phyloP scores from a whole-genome alignment of 225 moss, liverwort and hornwort species.

The Bryoerythrophyllum caledonicum region DNA sequence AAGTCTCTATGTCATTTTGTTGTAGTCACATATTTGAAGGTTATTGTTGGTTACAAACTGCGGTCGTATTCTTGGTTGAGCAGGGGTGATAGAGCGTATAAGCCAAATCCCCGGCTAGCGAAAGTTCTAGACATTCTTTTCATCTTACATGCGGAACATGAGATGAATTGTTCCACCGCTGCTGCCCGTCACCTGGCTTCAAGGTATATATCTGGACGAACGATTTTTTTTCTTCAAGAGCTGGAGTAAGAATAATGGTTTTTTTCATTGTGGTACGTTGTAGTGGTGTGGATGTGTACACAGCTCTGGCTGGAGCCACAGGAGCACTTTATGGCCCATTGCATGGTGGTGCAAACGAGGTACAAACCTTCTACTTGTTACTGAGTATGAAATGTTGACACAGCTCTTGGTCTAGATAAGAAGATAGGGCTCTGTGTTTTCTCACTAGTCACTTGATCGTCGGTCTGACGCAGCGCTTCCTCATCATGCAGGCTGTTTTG shows the following conservation, averaged over 20 bases:
- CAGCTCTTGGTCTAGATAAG: not conserved
- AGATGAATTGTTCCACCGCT: slow-evolving; percentile 94
- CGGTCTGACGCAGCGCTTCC: slow-evolving; percentile 7
- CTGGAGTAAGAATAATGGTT: slow-evolving; percentile 9
- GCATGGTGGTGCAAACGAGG: slow-evolving; percentile 93
- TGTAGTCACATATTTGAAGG: not conserved
- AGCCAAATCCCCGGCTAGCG: slow-evolving; percentile 73
- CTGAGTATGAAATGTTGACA: not conserved
- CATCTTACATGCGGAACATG: slow-evolving; percentile 85
- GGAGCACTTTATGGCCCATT: slow-evolving; percentile 88
- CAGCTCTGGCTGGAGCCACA: slow-evolving; percentile 78
- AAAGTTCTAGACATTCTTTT: slow-evolving; percentile 77
- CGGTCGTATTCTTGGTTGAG: slow-evolving; percentile 19
- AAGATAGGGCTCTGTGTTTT: slow-evolving; percentile 1
- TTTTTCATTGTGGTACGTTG: slow-evolving; percentile 17
- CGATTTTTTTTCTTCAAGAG: not conserved
- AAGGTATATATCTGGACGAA: slow-evolving; percentile 46
- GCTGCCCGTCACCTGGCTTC: slow-evolving; percentile 86
- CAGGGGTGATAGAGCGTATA: slow-evolving; percentile 74
- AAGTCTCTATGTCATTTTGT: not conserved
- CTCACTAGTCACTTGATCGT: not conserved
- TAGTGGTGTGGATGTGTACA: slow-evolving; percentile 90
- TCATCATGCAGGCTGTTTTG: slow-evolving; percentile 68
- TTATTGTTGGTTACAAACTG: no score
- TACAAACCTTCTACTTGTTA: slow-evolving; percentile 12